Base-by-base conservation (phyloP, 1,139 yeast genomes). In the Hanseniaspora uvarum region DNA sequence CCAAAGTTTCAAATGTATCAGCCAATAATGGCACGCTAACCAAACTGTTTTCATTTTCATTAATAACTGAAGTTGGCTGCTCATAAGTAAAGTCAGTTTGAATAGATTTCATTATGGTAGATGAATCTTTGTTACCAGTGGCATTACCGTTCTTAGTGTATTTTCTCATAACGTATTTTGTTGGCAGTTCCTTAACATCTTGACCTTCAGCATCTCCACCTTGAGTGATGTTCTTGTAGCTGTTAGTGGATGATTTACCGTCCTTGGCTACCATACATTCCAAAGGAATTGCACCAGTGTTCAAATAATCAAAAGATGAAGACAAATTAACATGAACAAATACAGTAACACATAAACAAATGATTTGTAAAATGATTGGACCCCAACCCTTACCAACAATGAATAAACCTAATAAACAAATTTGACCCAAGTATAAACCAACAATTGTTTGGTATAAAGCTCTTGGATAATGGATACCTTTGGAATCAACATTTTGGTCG, bases 301-400 rank as follows among this genome's bases (percentile, higher is more conserved):
- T 63, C 64, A 88, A 72, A n/a, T 76, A 75, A 55, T 74, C 79
- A 65, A 86, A 86, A 0, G 95, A 85, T 24, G 64, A 59, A 54
- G 72, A 76, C 62, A 89, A 67, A 57, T 78, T 73, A 36, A 78
- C 41, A 64, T 92, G 96, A 55, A 79, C 75, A 62, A 79, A 78
- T 4, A 78, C 75, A 0, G 96, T 87, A 58, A 76, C 72, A 16
- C 73, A 78, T 16, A 87, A 63, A 55, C 81, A 72, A 56, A 86
- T 74, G 8, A 78, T 83, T 68, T 85, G 87, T 54, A 92, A 70
- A 16, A 78, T 89, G 59, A 89, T 77, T 48, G 95, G 94, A 40
- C 95, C 96, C 96, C 96, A 89, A 56, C 94, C 86, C 74, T 87
- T 86, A 59, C 95, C 94, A 63, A 88, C 87, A 28, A 81, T 86